Conservation (phyloP, 768 basidiomycete genomes). For the Naganishia vaughanmartiniae region DNA sequence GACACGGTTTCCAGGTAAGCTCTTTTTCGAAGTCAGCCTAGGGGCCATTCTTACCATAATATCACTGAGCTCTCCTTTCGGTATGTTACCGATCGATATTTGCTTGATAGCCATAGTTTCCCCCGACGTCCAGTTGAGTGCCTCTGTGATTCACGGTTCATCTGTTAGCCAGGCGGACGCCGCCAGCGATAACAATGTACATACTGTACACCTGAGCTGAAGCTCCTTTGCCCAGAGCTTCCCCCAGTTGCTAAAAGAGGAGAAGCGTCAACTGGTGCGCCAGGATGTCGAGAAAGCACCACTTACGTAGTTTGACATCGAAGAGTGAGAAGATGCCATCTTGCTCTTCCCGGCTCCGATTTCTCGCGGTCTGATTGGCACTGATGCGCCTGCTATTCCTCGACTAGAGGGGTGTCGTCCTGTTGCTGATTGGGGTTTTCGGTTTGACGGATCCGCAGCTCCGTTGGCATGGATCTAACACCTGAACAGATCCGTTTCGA, state of each 20-base stretch:
- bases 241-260: conserved; percentile 77
- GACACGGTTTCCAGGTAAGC: neutral
- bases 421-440: neutral
- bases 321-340: conserved; percentile 14
- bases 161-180: conserved; percentile 2
- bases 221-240: conserved; percentile 92
- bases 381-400: neutral
- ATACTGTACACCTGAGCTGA: conserved; percentile 95
- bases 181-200: conserved; percentile 48
- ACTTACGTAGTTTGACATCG: conserved; percentile 28
- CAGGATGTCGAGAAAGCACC: neutral
- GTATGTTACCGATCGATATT: conserved; percentile 89
- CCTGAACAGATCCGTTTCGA: no score
- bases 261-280: neutral
- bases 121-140: conserved; percentile 87
- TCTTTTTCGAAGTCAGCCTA: neutral
- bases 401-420: neutral
- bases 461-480: no score
- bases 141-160: conserved; percentile 20
- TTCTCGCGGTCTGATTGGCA: neutral
- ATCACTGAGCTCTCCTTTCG: conserved; percentile 82
- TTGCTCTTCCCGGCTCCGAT: neutral
- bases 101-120: conserved; percentile 99
- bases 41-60: conserved; percentile 70
- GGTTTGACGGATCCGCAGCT: no score